Evolutionary conservation across 768 basidiomycete genomes (phyloP), one percentile per base, ranked within the genome.

Genomic region (Lentinus brumalis): DNA sequence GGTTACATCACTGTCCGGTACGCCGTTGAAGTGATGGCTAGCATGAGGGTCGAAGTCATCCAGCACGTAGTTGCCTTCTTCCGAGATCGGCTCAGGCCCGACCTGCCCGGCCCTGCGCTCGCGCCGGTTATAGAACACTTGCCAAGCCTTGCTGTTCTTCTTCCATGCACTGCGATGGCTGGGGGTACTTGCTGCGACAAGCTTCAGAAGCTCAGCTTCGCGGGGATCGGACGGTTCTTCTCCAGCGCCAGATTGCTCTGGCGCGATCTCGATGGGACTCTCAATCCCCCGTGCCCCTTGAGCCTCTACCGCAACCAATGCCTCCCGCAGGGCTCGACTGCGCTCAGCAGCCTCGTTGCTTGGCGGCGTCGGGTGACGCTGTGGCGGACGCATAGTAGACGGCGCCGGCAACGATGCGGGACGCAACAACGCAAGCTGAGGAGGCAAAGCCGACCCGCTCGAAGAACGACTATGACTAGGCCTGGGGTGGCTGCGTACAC

Each of bases 81-180:
- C 74, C 67, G 44, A 71, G 56, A 57, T 70, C 9, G 72, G 61
- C 5, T 69, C 61, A 41, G 61, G 71, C 3, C 51, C 64, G 50
- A 63, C 30, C 4, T 53, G 56, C 21, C 39, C 54, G 11, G 49
- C 53, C 50, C 60, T 64, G 38, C 65, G 61, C 30, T 60, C 70
- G n/a, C 70, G 68, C 53, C 77, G 70, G 51, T 70, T 73, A 29
- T 83, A 79, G 66, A 91, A 86, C 18, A 81, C 70, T 59, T 82
- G 79, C 88, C 88, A 90, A 12, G 86, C 84, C 61, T 77, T 81
- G 66, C 86, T 81, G 67, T 83, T 80, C 61, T 81, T 80, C 67
- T 77, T 83, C 89, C 88, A 90, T 12, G 83, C 83, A n/a, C 79
- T 83, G 55, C 87, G 80, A 70, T 91, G 89, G 63, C 87, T 90